Evolutionary conservation across 1,284 basidiomycete genomes (phyloP), one percentile per base, ranked within the genome.

Genomic region (Rhodotorula sp.): DNA sequence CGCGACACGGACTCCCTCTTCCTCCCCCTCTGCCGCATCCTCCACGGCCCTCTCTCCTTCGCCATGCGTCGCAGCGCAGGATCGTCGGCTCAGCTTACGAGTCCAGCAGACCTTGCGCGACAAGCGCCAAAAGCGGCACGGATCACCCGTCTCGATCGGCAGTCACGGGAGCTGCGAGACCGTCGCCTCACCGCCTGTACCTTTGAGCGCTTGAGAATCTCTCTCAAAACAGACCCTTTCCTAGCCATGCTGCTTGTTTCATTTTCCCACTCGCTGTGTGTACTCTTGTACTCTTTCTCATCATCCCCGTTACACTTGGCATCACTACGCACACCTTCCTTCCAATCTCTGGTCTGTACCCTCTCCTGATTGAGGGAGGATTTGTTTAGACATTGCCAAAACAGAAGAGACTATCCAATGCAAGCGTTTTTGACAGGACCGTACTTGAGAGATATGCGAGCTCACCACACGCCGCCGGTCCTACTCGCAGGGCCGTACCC

Each of bases 41-140:
- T 42, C 24, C 61, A 26, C 42, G 30, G 17, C 54, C 44, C 4
- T 29, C 7, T 58, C 63, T 0, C 62, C 55, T 18, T 67, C 65
- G 3, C 59, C 65, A 6, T 51, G 51, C 46, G 33, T 56, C 26
- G n/a, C 42, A 20, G 33, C 66, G 24, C 53, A 63, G 22, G 66
- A 62, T 12, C 66, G 66, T 15, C 53, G 66, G 0, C 59, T 62
- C 22, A 57, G 54, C 46, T 48, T 67, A 22, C 51, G 66, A 12
- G 66, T 67, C 5, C 53, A 61, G n/a, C 66, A 62, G 45, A 26
- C 49, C 18, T 22, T 67, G 46, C 33, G 18, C 24, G 37, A 45
- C n/a, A 62, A 62, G 55, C 44, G 51, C 22, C 45, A 48, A 14
- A 55, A 62, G 51, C 48, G 51, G 37, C 60, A 26, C 18, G 37